phyloP scores from a whole-genome alignment of 805 yeast genomes.

The Pichia sporocuriosa region DNA sequence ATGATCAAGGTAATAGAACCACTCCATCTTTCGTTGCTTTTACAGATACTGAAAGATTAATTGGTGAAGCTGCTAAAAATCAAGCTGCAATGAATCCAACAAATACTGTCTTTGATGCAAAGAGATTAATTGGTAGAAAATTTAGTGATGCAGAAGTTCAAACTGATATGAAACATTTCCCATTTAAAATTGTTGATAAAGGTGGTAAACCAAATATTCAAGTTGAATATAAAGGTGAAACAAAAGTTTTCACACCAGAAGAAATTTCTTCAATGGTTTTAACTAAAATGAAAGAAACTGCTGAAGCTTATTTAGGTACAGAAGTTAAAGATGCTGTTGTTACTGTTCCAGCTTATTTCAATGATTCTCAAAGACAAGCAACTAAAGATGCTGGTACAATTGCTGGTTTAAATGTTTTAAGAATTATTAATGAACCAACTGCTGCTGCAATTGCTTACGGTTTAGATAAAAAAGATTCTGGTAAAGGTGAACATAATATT shows the following conservation, averaged over 20 bases:
- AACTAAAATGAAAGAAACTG: conserved; percentile 80
- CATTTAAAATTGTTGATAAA: conserved; percentile 70
- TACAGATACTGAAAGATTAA: conserved; percentile 85
- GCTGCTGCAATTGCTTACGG: conserved; percentile 98
- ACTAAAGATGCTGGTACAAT: conserved; percentile 96
- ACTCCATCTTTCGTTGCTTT: conserved; percentile 96
- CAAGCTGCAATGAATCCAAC: conserved; percentile 91
- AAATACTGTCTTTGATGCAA: conserved; percentile 85
- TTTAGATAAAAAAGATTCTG: conserved; percentile 72
- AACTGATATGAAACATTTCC: conserved; percentile 74
- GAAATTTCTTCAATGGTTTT: conserved; percentile 92
- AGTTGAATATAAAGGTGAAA: conserved; percentile 81
- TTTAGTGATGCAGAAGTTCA: conserved; percentile 78
- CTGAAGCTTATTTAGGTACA: conserved; percentile 83
- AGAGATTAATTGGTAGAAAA: conserved; percentile 90
- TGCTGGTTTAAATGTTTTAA: conserved; percentile 90
- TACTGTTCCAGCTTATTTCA: conserved; percentile 95
- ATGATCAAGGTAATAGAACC: conserved; percentile 97
- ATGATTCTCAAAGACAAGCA: conserved; percentile 97
- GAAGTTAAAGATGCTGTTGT: conserved; percentile 86
- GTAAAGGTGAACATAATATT: conserved; percentile 71
- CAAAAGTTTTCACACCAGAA: conserved; percentile 85
- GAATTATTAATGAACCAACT: conserved; percentile 95
- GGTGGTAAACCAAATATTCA: conserved; percentile 77
- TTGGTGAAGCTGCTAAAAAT: conserved; percentile 96